Evolutionary conservation across 2,329 filamentous ascomycete genomes (phyloP).

Genomic region (Polytolypa hystricis): DNA sequence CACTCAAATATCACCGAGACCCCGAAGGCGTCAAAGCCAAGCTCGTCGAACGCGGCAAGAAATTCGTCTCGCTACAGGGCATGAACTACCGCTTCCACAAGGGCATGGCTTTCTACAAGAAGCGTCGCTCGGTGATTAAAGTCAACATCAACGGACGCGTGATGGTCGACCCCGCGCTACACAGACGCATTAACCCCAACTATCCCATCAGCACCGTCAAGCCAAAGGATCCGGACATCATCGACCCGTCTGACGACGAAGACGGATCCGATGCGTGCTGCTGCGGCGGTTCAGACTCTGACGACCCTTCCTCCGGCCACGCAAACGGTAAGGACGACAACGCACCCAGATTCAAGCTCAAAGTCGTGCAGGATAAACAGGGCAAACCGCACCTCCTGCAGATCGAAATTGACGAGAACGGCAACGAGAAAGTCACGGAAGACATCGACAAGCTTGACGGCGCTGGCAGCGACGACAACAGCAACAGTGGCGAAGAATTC

Average conservation of each 20-base stretch:
- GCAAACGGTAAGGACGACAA: conserved; percentile 29
- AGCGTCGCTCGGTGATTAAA: conserved; percentile 62
- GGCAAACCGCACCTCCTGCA: conserved; percentile 42
- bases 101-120: conserved; percentile 75
- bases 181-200: conserved; percentile 76
- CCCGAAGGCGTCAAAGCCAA: conserved; percentile 51
- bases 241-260: conserved; percentile 32
- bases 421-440: conserved; percentile 44
- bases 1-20: conserved; percentile 68
- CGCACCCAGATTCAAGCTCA: conserved; percentile 35
- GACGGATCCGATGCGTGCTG: conserved; percentile 33
- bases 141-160: conserved; percentile 78
- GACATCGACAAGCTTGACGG: conserved; percentile 48
- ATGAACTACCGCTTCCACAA: conserved; percentile 75
- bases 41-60: conserved; percentile 71
- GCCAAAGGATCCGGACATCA: conserved; percentile 56
- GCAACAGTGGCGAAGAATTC: conserved; percentile 27
- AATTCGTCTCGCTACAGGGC: conserved; percentile 69
- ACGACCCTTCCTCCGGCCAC: conserved; percentile 23
- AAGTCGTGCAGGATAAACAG: conserved; percentile 43
- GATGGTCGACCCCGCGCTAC: conserved; percentile 77
- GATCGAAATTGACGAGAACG: conserved; percentile 46
- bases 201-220: conserved; percentile 67
- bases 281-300: conserved; percentile 19
- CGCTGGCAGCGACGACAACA: too few relatives aligned